Evolutionary conservation across 169 alveolate genomes (phyloP).

Genomic region (Eimeria tenella): DNA sequence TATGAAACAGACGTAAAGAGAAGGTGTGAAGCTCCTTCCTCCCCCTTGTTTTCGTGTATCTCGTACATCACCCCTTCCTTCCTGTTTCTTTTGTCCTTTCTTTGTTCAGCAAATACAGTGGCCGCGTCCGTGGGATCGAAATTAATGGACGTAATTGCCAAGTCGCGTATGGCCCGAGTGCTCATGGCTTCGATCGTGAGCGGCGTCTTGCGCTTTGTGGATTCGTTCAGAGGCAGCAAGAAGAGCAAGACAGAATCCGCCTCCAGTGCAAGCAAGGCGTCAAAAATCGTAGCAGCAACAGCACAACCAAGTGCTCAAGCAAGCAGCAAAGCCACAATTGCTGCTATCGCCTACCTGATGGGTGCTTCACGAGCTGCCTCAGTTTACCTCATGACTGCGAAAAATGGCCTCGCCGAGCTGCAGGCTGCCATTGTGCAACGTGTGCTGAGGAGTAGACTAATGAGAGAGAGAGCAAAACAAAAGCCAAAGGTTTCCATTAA

Average conservation of each 20-base stretch:
- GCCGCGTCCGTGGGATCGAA: neutral
- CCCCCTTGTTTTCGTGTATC: neutral
- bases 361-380: neutral
- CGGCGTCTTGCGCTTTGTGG: neutral
- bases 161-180: neutral
- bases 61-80: neutral
- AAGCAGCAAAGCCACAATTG: neutral
- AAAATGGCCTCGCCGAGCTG: neutral
- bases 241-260: neutral
- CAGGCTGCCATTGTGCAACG: neutral
- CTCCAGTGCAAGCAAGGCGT: neutral
- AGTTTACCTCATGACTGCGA: neutral
- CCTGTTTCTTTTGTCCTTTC: neutral
- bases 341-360: neutral
- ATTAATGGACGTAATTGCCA: neutral
- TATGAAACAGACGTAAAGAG: too few species aligned
- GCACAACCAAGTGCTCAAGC: neutral
- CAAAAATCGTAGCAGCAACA: neutral
- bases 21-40: too few species aligned
- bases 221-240: neutral
- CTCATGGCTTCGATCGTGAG: neutral
- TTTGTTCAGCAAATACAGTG: neutral
- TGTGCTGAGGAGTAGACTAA: neutral
- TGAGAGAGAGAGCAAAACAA: neutral
- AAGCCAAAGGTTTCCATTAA: neutral